phyloP scores from a whole-genome alignment of 495 filamentous ascomycete genomes.

The Tuber melanosporum region DNA sequence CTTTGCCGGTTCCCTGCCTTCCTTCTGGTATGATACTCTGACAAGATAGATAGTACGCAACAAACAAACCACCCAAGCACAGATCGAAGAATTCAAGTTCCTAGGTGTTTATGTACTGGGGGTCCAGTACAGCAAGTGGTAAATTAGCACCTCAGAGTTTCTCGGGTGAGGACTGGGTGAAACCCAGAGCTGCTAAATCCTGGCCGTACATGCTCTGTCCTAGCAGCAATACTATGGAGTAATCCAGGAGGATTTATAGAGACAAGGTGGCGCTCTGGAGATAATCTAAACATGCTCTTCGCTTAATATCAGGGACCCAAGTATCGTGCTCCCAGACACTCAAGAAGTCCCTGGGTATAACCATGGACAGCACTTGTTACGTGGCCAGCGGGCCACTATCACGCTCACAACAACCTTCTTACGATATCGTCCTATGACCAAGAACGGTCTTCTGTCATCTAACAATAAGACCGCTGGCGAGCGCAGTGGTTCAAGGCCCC shows the following conservation, averaged over 20 bases:
- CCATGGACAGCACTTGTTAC: not conserved
- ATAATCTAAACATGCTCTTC: not conserved
- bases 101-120: not conserved
- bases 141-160: not conserved
- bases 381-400: not conserved
- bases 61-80: not conserved
- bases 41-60: not conserved
- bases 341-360: not conserved
- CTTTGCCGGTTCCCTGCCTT: not conserved
- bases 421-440: not conserved
- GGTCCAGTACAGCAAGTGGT: not conserved
- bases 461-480: not conserved
- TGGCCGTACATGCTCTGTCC: not conserved
- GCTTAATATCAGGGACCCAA: not conserved
- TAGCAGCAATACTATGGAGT: not conserved
- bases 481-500: not conserved
- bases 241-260: not conserved
- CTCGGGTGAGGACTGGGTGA: not conserved
- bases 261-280: not conserved
- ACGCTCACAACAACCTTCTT: not conserved
- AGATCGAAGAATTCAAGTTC: not conserved
- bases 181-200: not conserved
- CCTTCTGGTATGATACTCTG: not conserved
- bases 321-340: not conserved
- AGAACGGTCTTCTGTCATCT: not conserved